phyloP scores from a whole-genome alignment of 2,329 filamentous ascomycete genomes.

The Mollisiaceae sp. region DNA sequence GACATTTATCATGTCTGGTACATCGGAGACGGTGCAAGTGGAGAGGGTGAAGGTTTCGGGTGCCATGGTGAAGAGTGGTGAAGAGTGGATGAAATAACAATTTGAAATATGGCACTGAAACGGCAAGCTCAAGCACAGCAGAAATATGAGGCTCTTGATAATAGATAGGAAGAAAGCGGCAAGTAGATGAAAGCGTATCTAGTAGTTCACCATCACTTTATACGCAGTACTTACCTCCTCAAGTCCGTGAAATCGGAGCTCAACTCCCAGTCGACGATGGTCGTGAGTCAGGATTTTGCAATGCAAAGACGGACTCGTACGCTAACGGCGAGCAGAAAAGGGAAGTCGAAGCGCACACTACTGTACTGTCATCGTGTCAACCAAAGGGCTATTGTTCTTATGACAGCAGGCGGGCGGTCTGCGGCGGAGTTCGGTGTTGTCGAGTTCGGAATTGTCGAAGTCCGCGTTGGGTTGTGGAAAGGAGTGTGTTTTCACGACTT shows the following conservation, averaged over 20 bases:
- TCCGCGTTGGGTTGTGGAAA: neutral
- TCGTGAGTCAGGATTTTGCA: neutral
- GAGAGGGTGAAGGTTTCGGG: conserved; percentile 25
- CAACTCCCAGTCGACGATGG: neutral
- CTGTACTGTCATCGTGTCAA: neutral
- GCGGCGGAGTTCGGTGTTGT: conserved; percentile 2
- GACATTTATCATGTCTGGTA: conserved; percentile 39
- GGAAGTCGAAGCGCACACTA: neutral
- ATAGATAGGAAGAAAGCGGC: neutral
- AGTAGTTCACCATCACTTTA: neutral
- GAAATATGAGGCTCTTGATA: neutral
- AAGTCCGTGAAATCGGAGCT: neutral
- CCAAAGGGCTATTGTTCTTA: no score
- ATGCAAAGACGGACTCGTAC: neutral
- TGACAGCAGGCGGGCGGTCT: neutral
- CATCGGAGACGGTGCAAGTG: conserved; percentile 37
- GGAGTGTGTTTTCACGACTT: neutral
- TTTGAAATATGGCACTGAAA: neutral
- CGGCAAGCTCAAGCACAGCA: neutral
- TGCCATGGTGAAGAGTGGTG: neutral
- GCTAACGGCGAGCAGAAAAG: conserved; percentile 3
- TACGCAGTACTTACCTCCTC: neutral
- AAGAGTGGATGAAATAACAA: neutral
- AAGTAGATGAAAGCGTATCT: neutral
- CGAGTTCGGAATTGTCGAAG: neutral